Evolutionary conservation across 2,329 filamentous ascomycete species (phyloP).

Genomic region (Cladosporium sp.): DNA sequence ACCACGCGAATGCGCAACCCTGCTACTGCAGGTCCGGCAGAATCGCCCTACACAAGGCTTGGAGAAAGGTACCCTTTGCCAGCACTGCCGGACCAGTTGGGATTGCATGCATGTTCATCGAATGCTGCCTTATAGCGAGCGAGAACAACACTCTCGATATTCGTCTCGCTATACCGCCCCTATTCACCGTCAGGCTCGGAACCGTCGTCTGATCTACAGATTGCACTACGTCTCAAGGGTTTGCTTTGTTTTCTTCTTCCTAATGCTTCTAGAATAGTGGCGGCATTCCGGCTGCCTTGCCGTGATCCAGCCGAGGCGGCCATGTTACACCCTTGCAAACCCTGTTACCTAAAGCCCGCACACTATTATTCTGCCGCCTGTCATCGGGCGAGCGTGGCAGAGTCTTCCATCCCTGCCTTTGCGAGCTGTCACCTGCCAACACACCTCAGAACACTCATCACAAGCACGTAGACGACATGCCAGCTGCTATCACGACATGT

Average conservation of each 20-base stretch:
- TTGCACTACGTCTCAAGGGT: neutral
- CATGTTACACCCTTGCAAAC: slow-evolving; percentile 3
- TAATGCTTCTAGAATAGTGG: slow-evolving; percentile 12
- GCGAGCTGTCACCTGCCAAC: neutral
- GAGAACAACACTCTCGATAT: neutral
- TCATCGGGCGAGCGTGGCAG: slow-evolving; percentile 7
- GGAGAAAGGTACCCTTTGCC: neutral
- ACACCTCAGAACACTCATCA: neutral
- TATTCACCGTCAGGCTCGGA: neutral
- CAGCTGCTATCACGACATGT: slow-evolving; percentile 2
- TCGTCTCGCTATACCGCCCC: neutral
- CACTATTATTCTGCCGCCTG: slow-evolving; percentile 11
- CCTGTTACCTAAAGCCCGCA: neutral
- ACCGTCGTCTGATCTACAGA: slow-evolving; percentile 1
- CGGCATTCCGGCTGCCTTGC: slow-evolving; percentile 6
- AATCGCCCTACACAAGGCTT: neutral
- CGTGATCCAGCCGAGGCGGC: slow-evolving; percentile 10
- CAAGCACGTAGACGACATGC: neutral
- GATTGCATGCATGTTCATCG: neutral
- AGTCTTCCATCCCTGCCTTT: neutral
- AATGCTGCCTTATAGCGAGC: neutral
- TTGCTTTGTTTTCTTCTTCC: neutral
- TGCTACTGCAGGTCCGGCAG: slow-evolving; percentile 6
- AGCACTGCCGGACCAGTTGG: slow-evolving; percentile 5
- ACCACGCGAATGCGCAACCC: neutral